Conservation (phyloP, 805 yeast genomes). For the Yamadazyma kitorensis region DNA sequence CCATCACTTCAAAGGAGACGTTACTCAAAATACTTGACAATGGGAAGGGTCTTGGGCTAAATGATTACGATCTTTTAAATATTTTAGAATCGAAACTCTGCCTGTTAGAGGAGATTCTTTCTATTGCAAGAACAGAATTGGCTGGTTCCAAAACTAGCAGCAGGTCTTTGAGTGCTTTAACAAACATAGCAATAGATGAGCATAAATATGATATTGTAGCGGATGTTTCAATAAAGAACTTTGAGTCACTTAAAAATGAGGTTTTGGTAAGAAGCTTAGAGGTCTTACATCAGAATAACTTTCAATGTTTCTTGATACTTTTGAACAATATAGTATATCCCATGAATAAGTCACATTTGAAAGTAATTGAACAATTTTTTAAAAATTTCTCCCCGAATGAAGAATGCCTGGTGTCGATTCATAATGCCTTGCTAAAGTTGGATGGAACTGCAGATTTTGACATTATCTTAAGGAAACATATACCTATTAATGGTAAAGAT, state of each 20-base stretch:
- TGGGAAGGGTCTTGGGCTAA: slow-evolving; percentile 2
- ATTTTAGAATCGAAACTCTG: not conserved
- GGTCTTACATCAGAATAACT: too few relatives aligned
- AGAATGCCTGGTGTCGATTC: slow-evolving; percentile 2
- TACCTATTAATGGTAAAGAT: slow-evolving; percentile 3
- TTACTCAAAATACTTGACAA: not conserved
- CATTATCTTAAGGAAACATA: not conserved
- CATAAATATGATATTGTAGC: not conserved
- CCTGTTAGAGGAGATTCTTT: slow-evolving; percentile 1
- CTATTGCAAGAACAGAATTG: not conserved
- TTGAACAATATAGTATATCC: too few relatives aligned
- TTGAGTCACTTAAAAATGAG: not conserved
- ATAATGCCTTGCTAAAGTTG: slow-evolving; percentile 5
- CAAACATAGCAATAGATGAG: not conserved
- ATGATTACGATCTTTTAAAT: slow-evolving; percentile 6
- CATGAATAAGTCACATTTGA: too few relatives aligned
- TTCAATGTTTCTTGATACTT: too few relatives aligned
- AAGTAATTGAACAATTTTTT: slow-evolving; percentile 7
- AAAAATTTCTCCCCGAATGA: not conserved
- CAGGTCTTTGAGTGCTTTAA: not conserved
- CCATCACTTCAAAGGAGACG: not conserved
- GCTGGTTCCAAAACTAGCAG: not conserved
- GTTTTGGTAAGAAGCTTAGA: not conserved
- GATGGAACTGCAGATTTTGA: slow-evolving; percentile 1
- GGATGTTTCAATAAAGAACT: not conserved